Base-by-base conservation (phyloP, 345 rosid species). In the Microcos paniculata region DNA sequence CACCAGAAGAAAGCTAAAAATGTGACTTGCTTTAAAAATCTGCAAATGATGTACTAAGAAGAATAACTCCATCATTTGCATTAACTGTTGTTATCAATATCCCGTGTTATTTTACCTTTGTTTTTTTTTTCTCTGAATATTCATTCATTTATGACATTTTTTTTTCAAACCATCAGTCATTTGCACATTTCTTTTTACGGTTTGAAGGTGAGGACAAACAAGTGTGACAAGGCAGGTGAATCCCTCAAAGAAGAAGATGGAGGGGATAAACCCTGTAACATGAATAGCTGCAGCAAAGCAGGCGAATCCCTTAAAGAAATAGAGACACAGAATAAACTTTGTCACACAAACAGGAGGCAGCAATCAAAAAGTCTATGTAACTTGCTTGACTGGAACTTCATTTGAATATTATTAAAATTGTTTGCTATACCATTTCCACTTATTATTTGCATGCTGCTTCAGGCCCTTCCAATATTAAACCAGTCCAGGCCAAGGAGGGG, bases 1-100 rank as follows among this genome's bases (percentile, higher is more conserved):
- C 65, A 28, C 26, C 79, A 88, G 91, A 81, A 71, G 65, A 81
- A 84, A 70, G 79, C 79, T 14, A 77, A 67, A 40, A 80, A 43
- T 28, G 55, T 31, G 69, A 75, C 79, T 61, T 57, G 70, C 67
- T 73, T 71, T 19, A 69, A 23, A 69, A 70, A 70, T 68, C 80
- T 76, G 74, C 72, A 72, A 76, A 71, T 62, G 77, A 84, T 83
- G 89, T 87, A 74, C 58, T 70, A 55, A 51, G 33, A 23, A 28
- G 45, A 30, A 24, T 75, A 45, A 51, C 4, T 56, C 62, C 13
- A 52, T 58, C 55, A 79, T 16, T 71, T 59, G 18, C 35, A 56
- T 59, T 18, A 57, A 59, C 55, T 31, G 73, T 75, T 63, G 53
- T 63, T 33, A 69, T 67, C 46, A 57, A 46, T 23, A 33, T 81